Percentiles rank a stretch among this genome's conserved stretches.
Evolutionary conservation across 192 early-diverging fungal genomes (phyloP).

Genomic region (Coemansia sp.): DNA sequence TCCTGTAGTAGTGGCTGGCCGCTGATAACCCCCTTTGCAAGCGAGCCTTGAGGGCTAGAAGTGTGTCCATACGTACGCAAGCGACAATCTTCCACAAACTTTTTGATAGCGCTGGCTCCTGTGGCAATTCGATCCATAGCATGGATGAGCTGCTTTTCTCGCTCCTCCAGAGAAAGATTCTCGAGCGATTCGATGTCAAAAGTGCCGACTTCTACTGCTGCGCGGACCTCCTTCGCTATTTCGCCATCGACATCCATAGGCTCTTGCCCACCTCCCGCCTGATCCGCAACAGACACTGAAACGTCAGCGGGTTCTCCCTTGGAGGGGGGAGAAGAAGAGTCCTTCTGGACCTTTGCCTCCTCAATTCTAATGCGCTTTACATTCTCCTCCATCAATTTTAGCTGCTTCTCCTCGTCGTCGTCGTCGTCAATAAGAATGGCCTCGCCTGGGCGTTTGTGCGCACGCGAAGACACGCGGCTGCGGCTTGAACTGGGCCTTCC

Average conservation of each 20-base stretch:
- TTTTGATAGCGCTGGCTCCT: slow-evolving; percentile 14
- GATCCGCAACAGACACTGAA: background rate
- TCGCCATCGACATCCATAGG: slow-evolving; percentile 16
- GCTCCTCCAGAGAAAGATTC: slow-evolving; percentile 10
- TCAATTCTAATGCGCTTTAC: slow-evolving; percentile 50
- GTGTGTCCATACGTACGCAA: slow-evolving; percentile 3
- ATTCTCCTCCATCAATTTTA: slow-evolving; percentile 45
- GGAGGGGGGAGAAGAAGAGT: no score
- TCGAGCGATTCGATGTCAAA: slow-evolving; percentile 24
- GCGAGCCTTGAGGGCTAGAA: background rate
- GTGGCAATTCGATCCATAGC: slow-evolving; percentile 28
- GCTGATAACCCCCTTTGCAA: background rate
- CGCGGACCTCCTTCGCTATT: slow-evolving; percentile 27
- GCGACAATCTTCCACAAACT: slow-evolving; percentile 32
- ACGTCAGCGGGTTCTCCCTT: background rate
- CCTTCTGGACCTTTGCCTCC: slow-evolving; percentile 8
- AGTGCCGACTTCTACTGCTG: slow-evolving; percentile 2
- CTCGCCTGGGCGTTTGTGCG: slow-evolving; percentile 15
- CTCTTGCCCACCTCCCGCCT: slow-evolving; percentile 2
- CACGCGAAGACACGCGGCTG: slow-evolving; percentile 1
- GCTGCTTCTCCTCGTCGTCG: slow-evolving; percentile 47
- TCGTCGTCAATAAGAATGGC: slow-evolving; percentile 17
- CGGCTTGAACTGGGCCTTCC: background rate
- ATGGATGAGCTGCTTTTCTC: slow-evolving; percentile 14
- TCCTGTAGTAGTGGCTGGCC: background rate